Base-by-base conservation (phyloP, 192 early-diverging fungal species). In the Coemansia furcata region DNA sequence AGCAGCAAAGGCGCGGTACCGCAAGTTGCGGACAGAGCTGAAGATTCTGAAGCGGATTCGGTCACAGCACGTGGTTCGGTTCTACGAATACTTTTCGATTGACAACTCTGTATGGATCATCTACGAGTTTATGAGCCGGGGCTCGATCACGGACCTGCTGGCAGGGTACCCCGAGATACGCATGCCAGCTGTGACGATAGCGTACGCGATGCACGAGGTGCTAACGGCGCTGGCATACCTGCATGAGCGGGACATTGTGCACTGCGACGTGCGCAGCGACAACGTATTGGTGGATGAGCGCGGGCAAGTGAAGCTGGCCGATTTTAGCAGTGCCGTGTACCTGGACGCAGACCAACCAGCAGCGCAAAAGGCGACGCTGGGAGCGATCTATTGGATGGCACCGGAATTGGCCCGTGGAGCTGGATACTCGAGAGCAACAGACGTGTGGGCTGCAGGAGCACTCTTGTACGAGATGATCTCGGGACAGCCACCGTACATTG, bases 221-320 rank as follows among this genome's bases (percentile, higher is more conserved):
- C 66, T 85, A 65, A 72, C 70, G 5, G 83, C 78, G 29, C 71
- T 85, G 76, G 78, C 78, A 5, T 85, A 85, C 57, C 47, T 85
- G 66, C 83, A 85, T 59, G 71, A 74, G 61, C 71, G 77, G 19
- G 69, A 73, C 32, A 80, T 80, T 38, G 50, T 85, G 40, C 84
- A 85, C 69, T 78, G 84, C 58, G 84, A 85, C 43, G 68, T 85
- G 49, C 77, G 81, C 60, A 83, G 81, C 66, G 84, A 85, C 82
- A 83, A 85, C 42, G 67, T 85, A 35, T 68, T 85, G 46, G 75
- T 85, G 35, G 76, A 76, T 60, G 69, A 77, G 52, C 69, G 79
- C 12, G 91, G 91, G 17, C 80, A 85, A 65, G 88, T 91, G 42
- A 92, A 91, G 74, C 85, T 91, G 70, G 86, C 84, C 0, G 81